Percentiles rank a stretch among this genome's conserved stretches.
These are phyloP conservation scores for Thuidium tamariscinum DNA, from an alignment of 225 moss, liverwort and hornwort species.

Conservation along the genomic window DNA sequence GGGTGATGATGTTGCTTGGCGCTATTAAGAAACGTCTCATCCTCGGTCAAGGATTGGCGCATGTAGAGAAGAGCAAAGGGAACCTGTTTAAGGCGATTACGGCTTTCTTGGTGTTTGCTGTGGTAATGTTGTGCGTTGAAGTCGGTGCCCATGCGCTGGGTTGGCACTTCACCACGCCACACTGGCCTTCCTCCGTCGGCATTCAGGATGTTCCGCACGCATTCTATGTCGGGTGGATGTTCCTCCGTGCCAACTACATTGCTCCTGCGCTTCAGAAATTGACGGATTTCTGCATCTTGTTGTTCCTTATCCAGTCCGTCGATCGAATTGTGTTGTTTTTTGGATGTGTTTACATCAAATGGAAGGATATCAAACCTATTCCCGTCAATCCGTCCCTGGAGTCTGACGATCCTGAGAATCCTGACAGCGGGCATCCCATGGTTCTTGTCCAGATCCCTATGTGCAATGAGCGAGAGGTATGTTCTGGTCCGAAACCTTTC, in stretches of 20 bases:
- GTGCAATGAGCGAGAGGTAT: slow-evolving; percentile 99
- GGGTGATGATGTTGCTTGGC: slow-evolving; percentile 58
- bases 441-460: slow-evolving; percentile 92
- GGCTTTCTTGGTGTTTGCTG: slow-evolving; percentile 78
- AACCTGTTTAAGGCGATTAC: slow-evolving; percentile 82
- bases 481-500: not conserved
- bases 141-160: slow-evolving; percentile 76
- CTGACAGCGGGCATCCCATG: slow-evolving; percentile 79
- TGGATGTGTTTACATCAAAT: slow-evolving; percentile 79
- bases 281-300: slow-evolving; percentile 71
- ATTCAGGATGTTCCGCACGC: slow-evolving; percentile 29
- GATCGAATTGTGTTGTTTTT: slow-evolving; percentile 74
- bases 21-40: slow-evolving; percentile 85
- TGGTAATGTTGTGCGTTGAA: slow-evolving; percentile 79
- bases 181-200: slow-evolving; percentile 27
- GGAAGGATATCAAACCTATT: slow-evolving; percentile 59
- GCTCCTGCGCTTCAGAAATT: slow-evolving; percentile 68
- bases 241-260: slow-evolving; percentile 39
- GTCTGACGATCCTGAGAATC: slow-evolving; percentile 71
- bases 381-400: slow-evolving; percentile 56
- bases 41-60: slow-evolving; percentile 59
- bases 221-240: slow-evolving; percentile 37
- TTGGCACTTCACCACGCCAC: slow-evolving; percentile 79
- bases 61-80: slow-evolving; percentile 52
- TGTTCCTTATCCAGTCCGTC: slow-evolving; percentile 86